Conservation (phyloP, 345 rosid species). For the Mercurialis annua region DNA sequence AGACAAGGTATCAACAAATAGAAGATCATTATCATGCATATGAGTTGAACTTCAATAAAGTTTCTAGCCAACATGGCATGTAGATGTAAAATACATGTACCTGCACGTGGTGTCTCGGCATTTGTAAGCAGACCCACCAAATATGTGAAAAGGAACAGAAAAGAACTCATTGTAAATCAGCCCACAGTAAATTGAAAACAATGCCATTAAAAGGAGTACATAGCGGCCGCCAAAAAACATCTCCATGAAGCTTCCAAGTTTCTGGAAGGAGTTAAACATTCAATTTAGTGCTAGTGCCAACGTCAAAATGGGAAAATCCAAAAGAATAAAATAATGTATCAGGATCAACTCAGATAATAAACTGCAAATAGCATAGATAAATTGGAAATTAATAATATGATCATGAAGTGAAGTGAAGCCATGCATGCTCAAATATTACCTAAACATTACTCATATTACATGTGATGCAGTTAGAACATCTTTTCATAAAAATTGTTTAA, state of each 20-base stretch:
- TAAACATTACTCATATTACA: background rate
- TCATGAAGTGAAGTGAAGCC: background rate
- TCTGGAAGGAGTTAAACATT: constrained; percentile 40
- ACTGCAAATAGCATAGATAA: background rate
- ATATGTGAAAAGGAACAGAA: constrained; percentile 92
- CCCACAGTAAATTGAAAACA: constrained; percentile 95
- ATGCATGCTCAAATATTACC: background rate
- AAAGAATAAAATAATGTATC: background rate
- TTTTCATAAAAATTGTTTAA: background rate
- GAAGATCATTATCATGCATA: constrained; percentile 7
- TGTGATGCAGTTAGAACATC: background rate
- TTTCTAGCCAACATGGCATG: constrained; percentile 7
- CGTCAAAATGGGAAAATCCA: background rate
- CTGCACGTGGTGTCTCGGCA: constrained; percentile 85
- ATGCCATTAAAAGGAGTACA: constrained; percentile 81
- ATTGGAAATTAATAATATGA: background rate
- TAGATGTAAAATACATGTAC: constrained; percentile 29
- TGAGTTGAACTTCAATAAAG: background rate
- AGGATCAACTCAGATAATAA: background rate
- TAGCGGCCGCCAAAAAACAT: constrained; percentile 97
- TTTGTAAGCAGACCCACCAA: constrained; percentile 91
- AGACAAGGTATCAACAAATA: constrained; percentile 5
- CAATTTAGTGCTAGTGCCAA: background rate
- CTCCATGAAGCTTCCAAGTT: constrained; percentile 99
- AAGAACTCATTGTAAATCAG: constrained; percentile 96